Percentiles rank a stretch among this genome's conserved stretches.
Conservation (phyloP, 495 filamentous ascomycete genomes). For the Cryomyces minteri region DNA sequence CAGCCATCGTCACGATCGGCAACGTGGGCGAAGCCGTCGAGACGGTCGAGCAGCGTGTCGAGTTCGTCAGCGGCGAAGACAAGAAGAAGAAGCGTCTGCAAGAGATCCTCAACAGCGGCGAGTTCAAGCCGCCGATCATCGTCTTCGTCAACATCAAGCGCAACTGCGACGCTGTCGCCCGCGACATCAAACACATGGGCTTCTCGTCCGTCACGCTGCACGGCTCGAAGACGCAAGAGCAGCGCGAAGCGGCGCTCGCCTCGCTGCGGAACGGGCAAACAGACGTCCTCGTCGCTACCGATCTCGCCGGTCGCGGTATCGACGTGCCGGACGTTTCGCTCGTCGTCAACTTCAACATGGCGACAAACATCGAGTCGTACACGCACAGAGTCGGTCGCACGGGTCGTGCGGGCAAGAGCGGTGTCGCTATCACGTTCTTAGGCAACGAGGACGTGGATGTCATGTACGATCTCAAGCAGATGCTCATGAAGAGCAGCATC, state of each 20-base stretch:
- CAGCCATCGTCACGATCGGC: conserved; percentile 88
- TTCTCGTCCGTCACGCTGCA: conserved; percentile 83
- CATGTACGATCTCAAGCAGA: conserved; percentile 92
- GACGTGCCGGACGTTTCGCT: conserved; percentile 88
- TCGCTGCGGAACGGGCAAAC: conserved; percentile 61
- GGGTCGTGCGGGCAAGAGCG: conserved; percentile 92
- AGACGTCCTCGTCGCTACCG: conserved; percentile 90
- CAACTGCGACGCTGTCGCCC: conserved; percentile 89
- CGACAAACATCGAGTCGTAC: conserved; percentile 81
- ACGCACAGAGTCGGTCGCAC: conserved; percentile 97
- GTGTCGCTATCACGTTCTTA: conserved; percentile 92
- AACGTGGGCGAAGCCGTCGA: conserved; percentile 96
- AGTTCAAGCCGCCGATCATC: conserved; percentile 87
- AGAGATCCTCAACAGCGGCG: conserved; percentile 71
- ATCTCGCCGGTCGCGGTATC: conserved; percentile 94
- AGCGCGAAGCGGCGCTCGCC: conserved; percentile 87
- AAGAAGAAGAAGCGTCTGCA: conserved; percentile 90
- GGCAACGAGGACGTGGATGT: conserved; percentile 84
- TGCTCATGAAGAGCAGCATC: conserved; percentile 82
- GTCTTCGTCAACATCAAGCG: conserved; percentile 99
- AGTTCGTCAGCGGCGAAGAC: conserved; percentile 84
- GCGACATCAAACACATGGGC: conserved; percentile 90
- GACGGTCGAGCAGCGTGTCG: conserved; percentile 93
- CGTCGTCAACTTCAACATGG: conserved; percentile 99
- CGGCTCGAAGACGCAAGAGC: conserved; percentile 91